These are phyloP conservation scores for Naumovozyma baii DNA, from an alignment of 805 yeast species.

Conservation along the genomic window DNA sequence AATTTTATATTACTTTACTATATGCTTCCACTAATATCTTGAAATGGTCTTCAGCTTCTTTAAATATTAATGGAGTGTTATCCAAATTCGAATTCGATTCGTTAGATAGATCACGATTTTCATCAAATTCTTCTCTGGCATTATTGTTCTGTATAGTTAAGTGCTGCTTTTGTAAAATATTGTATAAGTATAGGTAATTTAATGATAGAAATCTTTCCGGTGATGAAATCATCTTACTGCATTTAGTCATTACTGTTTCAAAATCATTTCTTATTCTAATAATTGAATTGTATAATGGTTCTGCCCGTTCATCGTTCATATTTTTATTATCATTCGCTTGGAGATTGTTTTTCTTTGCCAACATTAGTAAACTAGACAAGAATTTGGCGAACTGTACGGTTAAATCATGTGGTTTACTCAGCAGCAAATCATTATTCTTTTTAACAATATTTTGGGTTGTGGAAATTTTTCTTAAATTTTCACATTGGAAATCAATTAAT, in stretches of 20 bases:
- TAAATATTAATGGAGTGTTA: constrained; percentile 15
- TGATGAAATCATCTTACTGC: constrained; percentile 45
- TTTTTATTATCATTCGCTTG: neutral
- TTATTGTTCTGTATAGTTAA: constrained; percentile 8
- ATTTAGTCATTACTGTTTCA: constrained; percentile 66
- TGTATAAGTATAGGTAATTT: constrained; percentile 31
- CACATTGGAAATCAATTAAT: constrained; percentile 69
- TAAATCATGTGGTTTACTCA: constrained; percentile 44
- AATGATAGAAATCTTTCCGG: constrained; percentile 65
- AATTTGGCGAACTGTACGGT: constrained; percentile 75
- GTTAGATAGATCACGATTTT: neutral
- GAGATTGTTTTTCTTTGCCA: neutral
- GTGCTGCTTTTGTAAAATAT: constrained; percentile 20
- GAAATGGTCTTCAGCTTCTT: constrained; percentile 26
- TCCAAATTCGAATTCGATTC: constrained; percentile 2
- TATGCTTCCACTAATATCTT: constrained; percentile 25
- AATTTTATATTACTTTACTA: constrained; percentile 10
- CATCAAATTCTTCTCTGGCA: neutral
- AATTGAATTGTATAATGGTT: constrained; percentile 66
- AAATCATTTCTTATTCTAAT: constrained; percentile 66
- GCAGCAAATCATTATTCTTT: constrained; percentile 21
- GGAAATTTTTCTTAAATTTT: constrained; percentile 47
- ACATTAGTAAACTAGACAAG: constrained; percentile 53
- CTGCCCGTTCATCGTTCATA: constrained; percentile 32
- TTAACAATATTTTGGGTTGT: constrained; percentile 17